Evolutionary conservation across 169 alveolate species (phyloP).

Genomic region (Eimeria falciformis): DNA sequence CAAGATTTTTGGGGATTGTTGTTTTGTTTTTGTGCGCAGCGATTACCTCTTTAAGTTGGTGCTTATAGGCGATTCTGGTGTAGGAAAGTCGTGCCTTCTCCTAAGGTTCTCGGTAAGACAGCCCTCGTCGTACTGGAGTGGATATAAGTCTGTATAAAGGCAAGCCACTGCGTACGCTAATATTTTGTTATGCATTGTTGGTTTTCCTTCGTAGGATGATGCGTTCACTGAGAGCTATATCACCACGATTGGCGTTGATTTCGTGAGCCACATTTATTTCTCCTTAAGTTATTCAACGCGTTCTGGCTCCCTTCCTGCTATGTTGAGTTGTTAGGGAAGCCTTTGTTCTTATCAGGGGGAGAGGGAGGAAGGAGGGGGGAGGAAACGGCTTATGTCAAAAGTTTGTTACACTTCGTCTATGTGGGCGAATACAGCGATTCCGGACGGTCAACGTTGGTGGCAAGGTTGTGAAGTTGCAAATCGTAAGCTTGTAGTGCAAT

Average conservation of each 20-base stretch:
- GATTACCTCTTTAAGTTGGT: slow-evolving; percentile 96
- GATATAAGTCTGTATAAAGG: no score
- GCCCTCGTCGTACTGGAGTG: not conserved
- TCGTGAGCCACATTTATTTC: slow-evolving; percentile 30
- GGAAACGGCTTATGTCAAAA: not conserved
- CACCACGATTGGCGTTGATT: slow-evolving; percentile 89
- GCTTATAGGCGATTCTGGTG: slow-evolving; percentile 98
- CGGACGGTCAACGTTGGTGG: slow-evolving; percentile 92
- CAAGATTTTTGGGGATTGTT: not conserved
- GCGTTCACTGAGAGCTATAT: slow-evolving; percentile 91
- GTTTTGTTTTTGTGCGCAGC: slow-evolving; percentile 74
- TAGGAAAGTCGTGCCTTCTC: slow-evolving; percentile 97
- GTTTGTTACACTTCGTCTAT: not conserved
- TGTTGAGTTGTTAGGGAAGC: not conserved
- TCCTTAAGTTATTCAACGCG: not conserved
- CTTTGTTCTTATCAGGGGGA: not conserved
- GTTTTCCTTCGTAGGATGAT: slow-evolving; percentile 84
- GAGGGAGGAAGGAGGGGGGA: not conserved
- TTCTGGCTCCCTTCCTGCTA: not conserved
- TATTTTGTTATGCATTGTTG: not conserved
- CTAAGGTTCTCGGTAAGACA: slow-evolving; percentile 95
- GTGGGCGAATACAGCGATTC: not conserved
- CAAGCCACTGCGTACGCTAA: no score
- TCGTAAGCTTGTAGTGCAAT: slow-evolving; percentile 80
- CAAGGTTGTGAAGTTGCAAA: slow-evolving; percentile 93